A percentile compares a stretch with the other conserved stretches of the same genome.
These are phyloP conservation scores for Orbilia blumenaviensis DNA, from an alignment of 2,329 filamentous ascomycete species.

Conservation along the genomic window DNA sequence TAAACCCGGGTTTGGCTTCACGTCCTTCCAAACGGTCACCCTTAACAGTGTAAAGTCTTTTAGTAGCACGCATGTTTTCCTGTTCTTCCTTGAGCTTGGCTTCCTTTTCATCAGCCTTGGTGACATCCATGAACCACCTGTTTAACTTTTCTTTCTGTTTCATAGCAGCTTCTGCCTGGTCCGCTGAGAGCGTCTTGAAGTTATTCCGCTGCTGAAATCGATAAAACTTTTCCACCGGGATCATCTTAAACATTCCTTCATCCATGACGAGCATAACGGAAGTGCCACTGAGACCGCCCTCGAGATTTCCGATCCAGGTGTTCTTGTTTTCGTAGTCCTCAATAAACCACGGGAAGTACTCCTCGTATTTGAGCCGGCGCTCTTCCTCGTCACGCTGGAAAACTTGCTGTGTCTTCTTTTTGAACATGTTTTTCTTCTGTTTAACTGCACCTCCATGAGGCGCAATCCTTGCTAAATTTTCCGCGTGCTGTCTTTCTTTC, in stretches of 20 bases:
- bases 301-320: conserved; percentile 90
- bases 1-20: conserved; percentile 61
- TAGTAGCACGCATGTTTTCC: conserved; percentile 62
- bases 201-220: conserved; percentile 81
- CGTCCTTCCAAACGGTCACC: conserved; percentile 61
- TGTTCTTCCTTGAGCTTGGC: conserved; percentile 70
- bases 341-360: conserved; percentile 93
- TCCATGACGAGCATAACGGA: conserved; percentile 81
- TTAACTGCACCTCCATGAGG: conserved; percentile 76
- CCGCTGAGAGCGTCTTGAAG: conserved; percentile 79
- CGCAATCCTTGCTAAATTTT: conserved; percentile 91
- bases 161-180: conserved; percentile 86
- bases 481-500: conserved; percentile 82
- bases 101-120: conserved; percentile 64
- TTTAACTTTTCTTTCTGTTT: conserved; percentile 78
- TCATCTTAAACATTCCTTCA: conserved; percentile 77
- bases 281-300: conserved; percentile 81
- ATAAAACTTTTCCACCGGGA: conserved; percentile 96
- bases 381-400: conserved; percentile 79
- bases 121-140: conserved; percentile 78
- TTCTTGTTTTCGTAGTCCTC: conserved; percentile 97
- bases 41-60: conserved; percentile 63
- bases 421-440: conserved; percentile 72
- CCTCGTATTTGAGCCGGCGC: conserved; percentile 88
- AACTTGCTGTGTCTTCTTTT: conserved; percentile 86